A percentile compares a stretch with the other conserved stretches of the same genome.
Evolutionary conservation across 2,329 filamentous ascomycete genomes (phyloP).

Genomic region (Claviceps monticola): DNA sequence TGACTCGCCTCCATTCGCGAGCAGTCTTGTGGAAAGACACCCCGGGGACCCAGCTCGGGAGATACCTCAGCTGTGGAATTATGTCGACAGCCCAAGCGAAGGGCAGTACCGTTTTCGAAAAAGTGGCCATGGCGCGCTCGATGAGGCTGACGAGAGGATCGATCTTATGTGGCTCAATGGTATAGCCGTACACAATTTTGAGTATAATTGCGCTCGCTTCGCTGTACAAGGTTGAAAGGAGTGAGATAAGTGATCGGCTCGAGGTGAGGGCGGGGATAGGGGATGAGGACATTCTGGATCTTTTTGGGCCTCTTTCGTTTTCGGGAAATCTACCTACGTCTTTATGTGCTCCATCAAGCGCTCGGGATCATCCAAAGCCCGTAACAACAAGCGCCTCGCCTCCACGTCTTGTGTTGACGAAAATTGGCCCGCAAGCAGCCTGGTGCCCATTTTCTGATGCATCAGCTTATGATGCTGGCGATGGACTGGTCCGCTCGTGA

Average conservation of each 20-base stretch:
- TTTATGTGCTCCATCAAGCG: not conserved
- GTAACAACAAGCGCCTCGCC: not conserved
- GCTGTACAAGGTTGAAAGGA: not conserved
- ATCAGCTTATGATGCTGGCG: not conserved
- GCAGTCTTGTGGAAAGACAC: conserved; percentile 17
- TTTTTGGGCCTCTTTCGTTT: no score
- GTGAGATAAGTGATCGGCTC: no score
- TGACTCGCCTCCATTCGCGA: conserved; percentile 11
- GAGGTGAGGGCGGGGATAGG: no score
- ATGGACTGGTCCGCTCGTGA: not conserved
- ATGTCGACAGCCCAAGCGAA: conserved; percentile 20
- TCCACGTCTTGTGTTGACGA: not conserved
- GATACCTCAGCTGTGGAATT: conserved; percentile 15
- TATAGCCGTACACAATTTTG: conserved; percentile 16
- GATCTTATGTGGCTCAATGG: conserved; percentile 13
- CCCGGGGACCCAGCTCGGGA: conserved; percentile 19
- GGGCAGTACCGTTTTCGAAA: conserved; percentile 16
- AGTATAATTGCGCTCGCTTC: not conserved
- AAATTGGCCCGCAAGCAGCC: not conserved
- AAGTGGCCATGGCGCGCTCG: conserved; percentile 16
- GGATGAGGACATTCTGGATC: no score
- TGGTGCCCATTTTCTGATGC: not conserved
- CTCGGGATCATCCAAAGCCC: not conserved
- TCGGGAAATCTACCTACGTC: not conserved
- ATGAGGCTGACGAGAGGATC: conserved; percentile 18